These are phyloP conservation scores for Fusarium albosuccineum DNA, from an alignment of 2,329 filamentous ascomycete genomes.

Conservation along the genomic window DNA sequence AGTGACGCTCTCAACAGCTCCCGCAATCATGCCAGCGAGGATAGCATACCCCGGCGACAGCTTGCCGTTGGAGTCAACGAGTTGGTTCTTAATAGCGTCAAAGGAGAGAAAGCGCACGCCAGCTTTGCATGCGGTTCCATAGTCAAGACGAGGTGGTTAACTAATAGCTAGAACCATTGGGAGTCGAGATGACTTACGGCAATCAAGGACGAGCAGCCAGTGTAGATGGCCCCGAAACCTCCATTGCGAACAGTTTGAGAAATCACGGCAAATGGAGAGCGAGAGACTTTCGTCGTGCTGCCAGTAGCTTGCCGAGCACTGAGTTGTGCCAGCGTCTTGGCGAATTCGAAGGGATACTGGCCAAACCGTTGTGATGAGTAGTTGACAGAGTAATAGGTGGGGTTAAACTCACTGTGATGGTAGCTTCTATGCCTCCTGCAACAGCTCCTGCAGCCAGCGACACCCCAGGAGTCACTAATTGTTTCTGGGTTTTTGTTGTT, in stretches of 20 bases:
- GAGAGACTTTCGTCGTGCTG: constrained; percentile 43
- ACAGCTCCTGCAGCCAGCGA: constrained; percentile 64
- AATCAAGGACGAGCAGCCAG: constrained; percentile 71
- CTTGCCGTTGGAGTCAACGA: constrained; percentile 68
- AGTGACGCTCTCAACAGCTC: constrained; percentile 71
- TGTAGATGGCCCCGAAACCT: constrained; percentile 71
- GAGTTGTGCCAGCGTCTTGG: constrained; percentile 74
- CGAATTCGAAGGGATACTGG: constrained; percentile 75
- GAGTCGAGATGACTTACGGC: constrained; percentile 47
- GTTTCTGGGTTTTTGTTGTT: neutral
- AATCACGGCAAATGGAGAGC: constrained; percentile 71
- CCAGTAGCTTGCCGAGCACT: constrained; percentile 36
- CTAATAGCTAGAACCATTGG: too few relatives aligned
- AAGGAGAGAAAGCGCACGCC: constrained; percentile 76
- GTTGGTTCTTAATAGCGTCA: constrained; percentile 71
- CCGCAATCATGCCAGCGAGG: constrained; percentile 73
- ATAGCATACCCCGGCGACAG: constrained; percentile 69
- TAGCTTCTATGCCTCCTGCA: constrained; percentile 66
- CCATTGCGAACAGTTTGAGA: constrained; percentile 66
- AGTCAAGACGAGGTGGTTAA: too few relatives aligned
- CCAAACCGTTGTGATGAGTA: too few relatives aligned
- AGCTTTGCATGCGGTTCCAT: constrained; percentile 73
- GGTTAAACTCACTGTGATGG: constrained; percentile 56
- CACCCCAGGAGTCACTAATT: constrained; percentile 53
- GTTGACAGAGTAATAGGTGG: neutral